Base-by-base conservation (phyloP, 768 basidiomycete genomes). In the Amanita thiersii region DNA sequence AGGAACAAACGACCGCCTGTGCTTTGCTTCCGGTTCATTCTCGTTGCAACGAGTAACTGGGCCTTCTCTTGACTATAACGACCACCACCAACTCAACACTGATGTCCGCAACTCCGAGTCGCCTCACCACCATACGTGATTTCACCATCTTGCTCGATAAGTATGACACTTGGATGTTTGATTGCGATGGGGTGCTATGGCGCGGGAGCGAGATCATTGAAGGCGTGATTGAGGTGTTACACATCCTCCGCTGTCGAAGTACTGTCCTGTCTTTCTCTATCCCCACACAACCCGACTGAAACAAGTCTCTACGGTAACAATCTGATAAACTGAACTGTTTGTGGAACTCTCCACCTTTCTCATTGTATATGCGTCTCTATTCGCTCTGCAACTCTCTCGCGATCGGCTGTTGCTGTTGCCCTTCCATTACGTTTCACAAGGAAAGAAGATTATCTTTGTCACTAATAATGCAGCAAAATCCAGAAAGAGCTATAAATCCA, bases 391-490 rank as follows among this genome's bases (percentile, higher is more conserved):
- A n/a, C n/a, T n/a, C n/a, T n/a, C n/a, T n/a, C n/a, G n/a, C n/a
- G n/a, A n/a, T n/a, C n/a, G n/a, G n/a, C n/a, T n/a, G n/a, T n/a
- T n/a, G n/a, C n/a, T n/a, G 11, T 40, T 39, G 35, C 39, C 25
- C 30, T 34, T 39, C 11, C 32, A 33, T 42, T 10, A 14, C 47
- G 40, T 35, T 47, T 45, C 30, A 18, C 25, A 59, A 90, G 90
- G 72, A 56, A 97, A 89, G 70, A 72, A 77, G 46, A 65, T 96
- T 23, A 63, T 97, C 7, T 98, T 98, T 55, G 92, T 96, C 38
- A 97, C 93, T 12, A 99, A 99, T 65, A 99, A 98, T 58, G 93
- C 94, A 34, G 88, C 83, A 42, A 94, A 97, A 64, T 94, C 91
- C 4, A 69, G 96, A 48, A 77, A 64, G 57, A 81, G 65, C 57